Conservation (phyloP, 805 yeast genomes). For the Saccharomycopsis selenospora region DNA sequence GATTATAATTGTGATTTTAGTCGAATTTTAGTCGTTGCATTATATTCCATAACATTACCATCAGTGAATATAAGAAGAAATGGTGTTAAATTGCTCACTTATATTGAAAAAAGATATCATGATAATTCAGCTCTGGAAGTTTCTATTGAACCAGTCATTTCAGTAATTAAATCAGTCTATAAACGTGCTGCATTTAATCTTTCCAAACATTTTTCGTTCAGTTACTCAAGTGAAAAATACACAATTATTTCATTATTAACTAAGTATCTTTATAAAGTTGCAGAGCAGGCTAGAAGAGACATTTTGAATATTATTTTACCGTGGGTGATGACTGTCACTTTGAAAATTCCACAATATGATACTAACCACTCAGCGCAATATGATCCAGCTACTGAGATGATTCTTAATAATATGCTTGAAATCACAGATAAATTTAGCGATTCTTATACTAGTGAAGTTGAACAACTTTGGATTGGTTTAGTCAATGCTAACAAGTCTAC, state of each 20-base stretch:
- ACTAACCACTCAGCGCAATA: conserved; percentile 25
- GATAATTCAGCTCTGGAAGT: conserved; percentile 47
- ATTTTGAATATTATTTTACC: conserved; percentile 76
- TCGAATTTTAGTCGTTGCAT: conserved; percentile 65
- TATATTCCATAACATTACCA: conserved; percentile 73
- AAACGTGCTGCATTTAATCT: conserved; percentile 79
- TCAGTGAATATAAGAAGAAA: conserved; percentile 57
- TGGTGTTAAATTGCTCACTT: conserved; percentile 65
- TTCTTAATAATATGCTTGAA: conserved; percentile 71
- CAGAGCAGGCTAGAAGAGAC: conserved; percentile 59
- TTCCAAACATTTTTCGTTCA: conserved; percentile 61
- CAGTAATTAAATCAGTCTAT: conserved; percentile 74
- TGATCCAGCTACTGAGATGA: conserved; percentile 50
- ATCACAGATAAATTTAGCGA: conserved; percentile 75
- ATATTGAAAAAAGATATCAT: conserved; percentile 54
- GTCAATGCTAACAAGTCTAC: conserved; percentile 61
- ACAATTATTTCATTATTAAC: conserved; percentile 66
- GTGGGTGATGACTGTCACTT: conserved; percentile 82
- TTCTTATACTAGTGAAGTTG: conserved; percentile 76
- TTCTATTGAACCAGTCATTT: conserved; percentile 64
- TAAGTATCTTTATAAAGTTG: conserved; percentile 55
- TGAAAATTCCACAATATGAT: conserved; percentile 40
- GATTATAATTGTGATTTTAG: conserved; percentile 47
- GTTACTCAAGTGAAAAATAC: conserved; percentile 52
- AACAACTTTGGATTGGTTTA: conserved; percentile 92